Percentiles rank a stretch among this genome's conserved stretches.
These are phyloP conservation scores for Arachis stenosperma DNA, from an alignment of 306 rosid species.

Conservation along the genomic window DNA sequence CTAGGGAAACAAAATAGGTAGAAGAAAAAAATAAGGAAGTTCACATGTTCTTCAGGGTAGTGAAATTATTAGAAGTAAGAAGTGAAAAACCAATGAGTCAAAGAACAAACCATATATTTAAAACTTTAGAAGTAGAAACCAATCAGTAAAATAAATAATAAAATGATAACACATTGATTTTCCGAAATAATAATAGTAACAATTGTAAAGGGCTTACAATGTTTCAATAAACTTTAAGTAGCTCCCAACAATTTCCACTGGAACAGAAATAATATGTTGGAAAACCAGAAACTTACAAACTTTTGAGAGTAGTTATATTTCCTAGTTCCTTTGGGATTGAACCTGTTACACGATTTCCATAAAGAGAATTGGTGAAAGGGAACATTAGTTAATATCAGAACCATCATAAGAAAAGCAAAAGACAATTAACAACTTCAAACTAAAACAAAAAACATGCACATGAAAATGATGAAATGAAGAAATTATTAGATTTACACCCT, in stretches of 20 bases:
- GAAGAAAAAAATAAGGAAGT: conserved; percentile 19
- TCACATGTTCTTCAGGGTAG: conserved; percentile 50
- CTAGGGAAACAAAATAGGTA: too few species aligned
- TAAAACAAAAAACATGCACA: too few species aligned
- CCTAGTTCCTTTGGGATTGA: conserved; percentile 54
- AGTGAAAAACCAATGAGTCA: conserved; percentile 31
- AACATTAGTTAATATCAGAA: background rate
- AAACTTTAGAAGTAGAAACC: too few species aligned
- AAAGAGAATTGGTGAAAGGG: conserved; percentile 42
- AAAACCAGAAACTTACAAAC: conserved; percentile 50
- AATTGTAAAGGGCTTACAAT: background rate
- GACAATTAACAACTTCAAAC: background rate
- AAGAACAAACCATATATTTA: background rate
- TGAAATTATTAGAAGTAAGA: conserved; percentile 52
- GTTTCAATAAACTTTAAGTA: conserved; percentile 32
- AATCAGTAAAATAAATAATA: too few species aligned
- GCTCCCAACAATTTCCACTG: background rate
- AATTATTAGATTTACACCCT: too few species aligned
- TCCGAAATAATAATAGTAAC: background rate
- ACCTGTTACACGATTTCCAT: conserved; percentile 59
- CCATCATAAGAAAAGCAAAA: background rate
- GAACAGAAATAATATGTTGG: too few species aligned
- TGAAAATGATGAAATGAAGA: too few species aligned
- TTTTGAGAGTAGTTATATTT: conserved; percentile 48
- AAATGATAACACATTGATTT: background rate